These are phyloP conservation scores for Vitis riparia DNA, from an alignment of 164 flowering plant species.

Conservation along the genomic window DNA sequence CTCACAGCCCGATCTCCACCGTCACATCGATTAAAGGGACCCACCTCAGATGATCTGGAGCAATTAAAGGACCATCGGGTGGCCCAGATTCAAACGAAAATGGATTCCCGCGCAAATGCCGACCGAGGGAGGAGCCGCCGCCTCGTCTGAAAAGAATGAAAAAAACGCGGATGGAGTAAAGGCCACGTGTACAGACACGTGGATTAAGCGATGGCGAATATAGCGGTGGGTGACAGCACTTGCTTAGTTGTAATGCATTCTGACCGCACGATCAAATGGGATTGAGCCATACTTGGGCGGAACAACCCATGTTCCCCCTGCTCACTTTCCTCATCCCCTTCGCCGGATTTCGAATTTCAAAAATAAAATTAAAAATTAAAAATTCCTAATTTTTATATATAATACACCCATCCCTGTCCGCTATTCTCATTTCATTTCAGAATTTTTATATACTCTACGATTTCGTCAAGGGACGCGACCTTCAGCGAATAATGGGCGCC, in stretches of 20 bases:
- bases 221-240: slow-evolving; percentile 4
- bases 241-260: slow-evolving; percentile 13
- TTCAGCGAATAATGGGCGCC: neutral
- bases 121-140: slow-evolving; percentile 19
- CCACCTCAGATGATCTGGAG: too few species aligned
- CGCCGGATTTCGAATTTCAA: neutral
- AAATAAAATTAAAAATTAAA: neutral
- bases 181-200: slow-evolving; percentile 9
- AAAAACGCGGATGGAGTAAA: neutral
- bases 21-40: too few species aligned
- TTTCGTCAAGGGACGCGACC: too few species aligned
- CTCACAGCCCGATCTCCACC: too few species aligned
- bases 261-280: slow-evolving; percentile 14
- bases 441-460: too few species aligned
- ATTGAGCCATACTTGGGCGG: neutral
- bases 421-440: too few species aligned
- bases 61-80: neutral
- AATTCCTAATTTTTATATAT: too few species aligned
- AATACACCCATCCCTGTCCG: too few species aligned
- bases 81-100: slow-evolving; percentile 2
- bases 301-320: neutral
- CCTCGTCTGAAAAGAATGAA: slow-evolving; percentile 2
- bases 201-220: neutral
- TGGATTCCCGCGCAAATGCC: slow-evolving; percentile 22
- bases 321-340: neutral